Conservation (phyloP, 257 asterid species). For the Datura wrightii region DNA sequence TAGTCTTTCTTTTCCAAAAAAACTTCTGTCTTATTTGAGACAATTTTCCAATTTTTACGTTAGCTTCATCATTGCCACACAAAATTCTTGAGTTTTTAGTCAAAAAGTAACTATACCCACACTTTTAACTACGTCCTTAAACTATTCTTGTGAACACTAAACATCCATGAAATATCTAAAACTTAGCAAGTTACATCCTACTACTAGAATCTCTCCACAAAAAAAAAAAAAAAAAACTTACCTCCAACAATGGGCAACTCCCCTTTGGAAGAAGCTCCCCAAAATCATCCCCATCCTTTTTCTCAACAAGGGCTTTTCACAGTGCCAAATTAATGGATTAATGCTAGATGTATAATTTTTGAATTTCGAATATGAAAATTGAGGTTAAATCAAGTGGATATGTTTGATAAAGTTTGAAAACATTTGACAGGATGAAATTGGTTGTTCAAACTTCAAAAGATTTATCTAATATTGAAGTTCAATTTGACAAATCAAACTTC, state of each 20-base stretch:
- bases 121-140: neutral
- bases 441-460: neutral
- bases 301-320: no score
- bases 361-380: neutral
- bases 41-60: neutral
- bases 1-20: neutral
- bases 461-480: neutral
- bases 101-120: neutral
- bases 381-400: neutral
- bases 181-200: neutral
- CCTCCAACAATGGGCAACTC: no score
- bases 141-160: neutral
- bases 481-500: neutral
- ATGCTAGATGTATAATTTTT: no score
- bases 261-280: no score
- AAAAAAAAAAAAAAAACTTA: no score
- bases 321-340: no score
- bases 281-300: no score
- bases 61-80: conserved; percentile 4
- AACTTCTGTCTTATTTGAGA: neutral
- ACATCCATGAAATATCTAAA: neutral
- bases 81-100: neutral
- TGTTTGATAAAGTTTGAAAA: neutral
- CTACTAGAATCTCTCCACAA: no score
- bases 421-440: neutral